These are phyloP conservation scores for Crassisporium funariophilum DNA, from an alignment of 768 basidiomycete species.

Conservation along the genomic window DNA sequence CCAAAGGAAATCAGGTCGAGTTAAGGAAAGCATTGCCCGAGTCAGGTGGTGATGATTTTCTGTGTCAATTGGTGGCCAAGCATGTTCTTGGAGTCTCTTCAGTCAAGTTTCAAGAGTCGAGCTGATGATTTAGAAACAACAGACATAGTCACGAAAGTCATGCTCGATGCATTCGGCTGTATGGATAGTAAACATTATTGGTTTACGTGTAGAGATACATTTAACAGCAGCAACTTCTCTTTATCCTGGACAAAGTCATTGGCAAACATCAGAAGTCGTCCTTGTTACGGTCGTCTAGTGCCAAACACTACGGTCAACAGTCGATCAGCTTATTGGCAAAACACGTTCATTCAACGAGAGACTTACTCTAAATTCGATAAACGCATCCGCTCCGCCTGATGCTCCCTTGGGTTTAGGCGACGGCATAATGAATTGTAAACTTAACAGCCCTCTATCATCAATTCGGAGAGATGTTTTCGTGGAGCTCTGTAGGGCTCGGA, in stretches of 20 bases:
- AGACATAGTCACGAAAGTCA: no score
- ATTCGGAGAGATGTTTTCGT: constrained; percentile 90
- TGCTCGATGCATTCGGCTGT: no score
- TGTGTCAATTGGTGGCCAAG: no score
- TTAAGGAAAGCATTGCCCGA: no score
- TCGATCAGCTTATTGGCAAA: no score
- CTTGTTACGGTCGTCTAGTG: constrained; percentile 37
- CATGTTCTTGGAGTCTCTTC: no score
- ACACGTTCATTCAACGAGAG: neutral
- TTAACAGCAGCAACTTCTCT: neutral
- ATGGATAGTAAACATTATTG: no score
- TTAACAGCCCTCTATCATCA: constrained; percentile 78
- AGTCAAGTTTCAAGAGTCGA: no score
- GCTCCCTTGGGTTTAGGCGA: constrained; percentile 44
- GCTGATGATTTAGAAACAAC: no score
- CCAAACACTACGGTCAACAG: constrained; percentile 49
- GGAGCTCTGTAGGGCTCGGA: constrained; percentile 78
- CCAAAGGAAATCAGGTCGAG: no score
- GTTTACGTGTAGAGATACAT: neutral
- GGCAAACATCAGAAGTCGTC: neutral
- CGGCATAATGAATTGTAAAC: constrained; percentile 89
- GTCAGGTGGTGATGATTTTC: no score
- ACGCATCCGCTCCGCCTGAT: constrained; percentile 53
- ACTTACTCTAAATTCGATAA: constrained; percentile 88
- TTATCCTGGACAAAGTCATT: neutral